phyloP scores from a whole-genome alignment of 768 basidiomycete species.

The Nevesoporus exiguus region DNA sequence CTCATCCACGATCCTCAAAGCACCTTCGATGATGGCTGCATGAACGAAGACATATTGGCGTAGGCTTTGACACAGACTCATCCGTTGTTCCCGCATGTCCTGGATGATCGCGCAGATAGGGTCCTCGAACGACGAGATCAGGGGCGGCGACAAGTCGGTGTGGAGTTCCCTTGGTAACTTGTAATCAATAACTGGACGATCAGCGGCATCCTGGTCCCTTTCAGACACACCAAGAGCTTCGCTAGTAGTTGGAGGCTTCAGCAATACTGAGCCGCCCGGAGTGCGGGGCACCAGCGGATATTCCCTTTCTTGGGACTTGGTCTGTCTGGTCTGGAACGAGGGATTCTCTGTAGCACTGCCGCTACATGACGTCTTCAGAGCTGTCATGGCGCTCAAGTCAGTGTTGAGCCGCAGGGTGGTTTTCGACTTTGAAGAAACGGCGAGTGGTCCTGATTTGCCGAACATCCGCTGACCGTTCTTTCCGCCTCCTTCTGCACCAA shows the following conservation, averaged over 20 bases:
- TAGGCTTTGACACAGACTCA: constrained; percentile 94
- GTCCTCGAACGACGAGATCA: constrained; percentile 61
- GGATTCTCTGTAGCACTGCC: neutral
- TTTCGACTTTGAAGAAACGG: neutral
- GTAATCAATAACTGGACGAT: constrained; percentile 44
- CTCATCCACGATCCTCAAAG: constrained; percentile 73
- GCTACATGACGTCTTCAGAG: neutral
- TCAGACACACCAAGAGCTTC: constrained; percentile 2
- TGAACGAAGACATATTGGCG: constrained; percentile 95
- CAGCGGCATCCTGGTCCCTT: constrained; percentile 8
- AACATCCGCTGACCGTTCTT: neutral
- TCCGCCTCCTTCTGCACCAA: neutral
- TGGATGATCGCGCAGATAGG: constrained; percentile 83
- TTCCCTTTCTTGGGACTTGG: constrained; percentile 1
- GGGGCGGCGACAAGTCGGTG: constrained; percentile 48
- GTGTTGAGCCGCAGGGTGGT: constrained; percentile 1
- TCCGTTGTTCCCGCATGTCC: constrained; percentile 93
- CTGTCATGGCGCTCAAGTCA: neutral
- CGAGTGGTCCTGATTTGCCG: neutral
- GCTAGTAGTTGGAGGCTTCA: neutral
- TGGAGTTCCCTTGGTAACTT: constrained; percentile 62
- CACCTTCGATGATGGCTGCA: constrained; percentile 78
- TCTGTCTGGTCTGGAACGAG: neutral
- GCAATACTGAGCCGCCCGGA: neutral
- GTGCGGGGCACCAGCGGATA: neutral